Evolutionary conservation across 345 rosid genomes (phyloP).

Genomic region (Garcia nutans): DNA sequence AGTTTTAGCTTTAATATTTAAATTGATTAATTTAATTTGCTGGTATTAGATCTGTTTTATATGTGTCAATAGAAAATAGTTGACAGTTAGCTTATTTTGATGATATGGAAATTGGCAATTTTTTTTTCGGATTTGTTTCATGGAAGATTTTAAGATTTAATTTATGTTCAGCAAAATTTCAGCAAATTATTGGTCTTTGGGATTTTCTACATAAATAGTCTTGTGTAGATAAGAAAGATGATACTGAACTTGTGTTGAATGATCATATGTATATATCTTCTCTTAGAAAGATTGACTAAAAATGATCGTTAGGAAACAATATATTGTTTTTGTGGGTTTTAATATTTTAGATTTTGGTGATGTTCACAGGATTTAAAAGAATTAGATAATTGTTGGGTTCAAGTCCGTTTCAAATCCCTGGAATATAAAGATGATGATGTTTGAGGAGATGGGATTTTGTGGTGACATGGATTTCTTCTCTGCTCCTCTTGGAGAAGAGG

Average conservation of each 20-base stretch:
- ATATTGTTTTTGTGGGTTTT: not conserved
- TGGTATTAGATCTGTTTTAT: not conserved
- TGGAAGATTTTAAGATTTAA: not conserved
- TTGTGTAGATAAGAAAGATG: not conserved
- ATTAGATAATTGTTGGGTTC: not conserved
- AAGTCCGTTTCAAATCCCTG: not conserved
- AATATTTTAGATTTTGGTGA: not conserved
- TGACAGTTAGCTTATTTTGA: not conserved
- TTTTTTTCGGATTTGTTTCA: not conserved
- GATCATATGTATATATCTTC: not conserved
- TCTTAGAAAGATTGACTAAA: not conserved
- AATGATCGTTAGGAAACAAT: not conserved
- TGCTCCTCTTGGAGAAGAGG: constrained; percentile 44
- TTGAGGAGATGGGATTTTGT: constrained; percentile 77
- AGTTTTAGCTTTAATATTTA: not conserved
- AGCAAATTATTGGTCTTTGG: not conserved
- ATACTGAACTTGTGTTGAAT: constrained; percentile 1
- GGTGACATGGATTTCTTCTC: constrained; percentile 75
- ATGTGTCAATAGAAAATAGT: not conserved
- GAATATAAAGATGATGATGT: constrained; percentile 45
- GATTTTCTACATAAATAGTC: not conserved
- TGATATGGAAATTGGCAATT: not conserved
- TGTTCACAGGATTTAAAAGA: not conserved
- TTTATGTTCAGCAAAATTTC: too few species aligned
- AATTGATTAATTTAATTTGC: not conserved